Percentiles rank a stretch among this genome's conserved stretches.
Conservation (phyloP, 2,329 filamentous ascomycete species). For the Colletotrichum cuscutae region DNA sequence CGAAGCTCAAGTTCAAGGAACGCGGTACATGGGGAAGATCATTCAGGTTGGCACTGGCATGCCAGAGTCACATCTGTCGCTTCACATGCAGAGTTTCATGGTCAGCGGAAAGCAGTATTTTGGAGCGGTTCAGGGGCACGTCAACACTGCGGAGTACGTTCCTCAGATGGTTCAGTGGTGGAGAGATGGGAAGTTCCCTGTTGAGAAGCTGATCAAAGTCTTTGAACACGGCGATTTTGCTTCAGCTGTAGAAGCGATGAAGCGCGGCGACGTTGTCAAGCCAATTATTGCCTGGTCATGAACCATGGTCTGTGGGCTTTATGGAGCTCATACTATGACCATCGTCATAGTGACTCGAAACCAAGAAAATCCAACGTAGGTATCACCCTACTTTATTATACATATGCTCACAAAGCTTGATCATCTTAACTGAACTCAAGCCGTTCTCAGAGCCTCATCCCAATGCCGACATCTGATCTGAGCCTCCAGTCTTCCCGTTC, state of each 20-base stretch:
- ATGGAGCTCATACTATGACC: neutral
- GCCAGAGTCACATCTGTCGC: slow-evolving; percentile 50
- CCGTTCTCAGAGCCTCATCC: neutral
- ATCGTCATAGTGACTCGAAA: neutral
- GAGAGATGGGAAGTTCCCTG: slow-evolving; percentile 44
- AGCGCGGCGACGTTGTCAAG: slow-evolving; percentile 29
- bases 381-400: neutral
- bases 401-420: neutral
- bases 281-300: slow-evolving; percentile 33
- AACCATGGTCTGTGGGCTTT: neutral
- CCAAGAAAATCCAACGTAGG: neutral
- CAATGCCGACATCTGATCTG: neutral
- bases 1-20: slow-evolving; percentile 52
- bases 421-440: neutral
- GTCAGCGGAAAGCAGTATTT: slow-evolving; percentile 57
- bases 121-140: slow-evolving; percentile 45
- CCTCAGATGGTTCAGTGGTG: slow-evolving; percentile 46
- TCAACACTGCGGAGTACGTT: slow-evolving; percentile 52
- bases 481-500: neutral
- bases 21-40: slow-evolving; percentile 56
- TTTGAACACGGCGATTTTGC: slow-evolving; percentile 46
- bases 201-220: slow-evolving; percentile 45
- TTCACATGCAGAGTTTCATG: slow-evolving; percentile 58
- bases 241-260: slow-evolving; percentile 45
- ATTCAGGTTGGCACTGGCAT: slow-evolving; percentile 61